Percentiles rank a stretch among this genome's conserved stretches.
These are phyloP conservation scores for Madurella mycetomatis DNA, from an alignment of 2,329 filamentous ascomycete species.

Conservation along the genomic window DNA sequence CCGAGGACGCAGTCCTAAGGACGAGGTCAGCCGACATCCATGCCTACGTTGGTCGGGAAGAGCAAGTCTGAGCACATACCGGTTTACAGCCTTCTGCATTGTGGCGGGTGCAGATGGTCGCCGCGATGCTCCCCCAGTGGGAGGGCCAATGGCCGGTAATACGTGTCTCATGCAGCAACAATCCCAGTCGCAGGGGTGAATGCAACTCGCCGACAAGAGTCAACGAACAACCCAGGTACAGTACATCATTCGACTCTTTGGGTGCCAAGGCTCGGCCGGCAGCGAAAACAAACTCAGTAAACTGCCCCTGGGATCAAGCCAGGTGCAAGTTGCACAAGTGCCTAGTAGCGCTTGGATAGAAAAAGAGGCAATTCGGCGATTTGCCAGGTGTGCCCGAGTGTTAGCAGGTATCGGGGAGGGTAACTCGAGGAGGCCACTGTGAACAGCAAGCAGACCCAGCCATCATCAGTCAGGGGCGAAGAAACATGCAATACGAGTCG, in stretches of 20 bases:
- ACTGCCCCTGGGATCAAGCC: neutral
- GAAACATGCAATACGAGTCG: neutral
- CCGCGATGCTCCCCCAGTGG: neutral
- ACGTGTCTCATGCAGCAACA: neutral
- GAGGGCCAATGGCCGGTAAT: neutral
- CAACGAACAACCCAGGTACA: neutral
- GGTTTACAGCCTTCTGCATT: conserved; percentile 12
- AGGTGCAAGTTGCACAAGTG: neutral
- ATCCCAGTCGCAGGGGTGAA: neutral
- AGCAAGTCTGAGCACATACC: conserved; percentile 4
- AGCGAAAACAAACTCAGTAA: neutral
- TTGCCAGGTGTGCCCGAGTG: no score
- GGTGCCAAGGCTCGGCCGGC: neutral
- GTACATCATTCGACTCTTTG: neutral
- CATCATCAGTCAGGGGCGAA: neutral
- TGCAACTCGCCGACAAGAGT: neutral
- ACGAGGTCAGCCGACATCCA: conserved; percentile 3
- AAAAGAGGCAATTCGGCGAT: no score
- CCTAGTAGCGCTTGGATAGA: no score
- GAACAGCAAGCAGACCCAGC: neutral
- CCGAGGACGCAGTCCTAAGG: neutral
- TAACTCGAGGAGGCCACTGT: neutral
- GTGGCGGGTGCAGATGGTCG: neutral
- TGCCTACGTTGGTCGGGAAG: neutral
- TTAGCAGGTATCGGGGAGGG: no score